Conservation (phyloP, 2,329 filamentous ascomycete species). For the Trichoderma cornu-damae region DNA sequence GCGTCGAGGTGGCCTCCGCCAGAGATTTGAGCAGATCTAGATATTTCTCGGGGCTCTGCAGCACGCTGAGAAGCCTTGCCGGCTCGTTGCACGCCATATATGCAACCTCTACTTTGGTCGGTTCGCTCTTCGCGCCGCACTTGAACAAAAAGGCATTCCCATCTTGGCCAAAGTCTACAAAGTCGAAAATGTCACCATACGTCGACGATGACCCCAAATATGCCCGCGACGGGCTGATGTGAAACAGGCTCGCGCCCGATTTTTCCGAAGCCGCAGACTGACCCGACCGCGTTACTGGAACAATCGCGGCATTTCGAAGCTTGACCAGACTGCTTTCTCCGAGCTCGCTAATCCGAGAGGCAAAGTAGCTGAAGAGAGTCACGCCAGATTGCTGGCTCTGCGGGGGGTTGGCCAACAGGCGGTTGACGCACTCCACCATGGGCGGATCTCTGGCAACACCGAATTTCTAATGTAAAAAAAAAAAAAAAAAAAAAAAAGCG, state of each 20-base stretch:
- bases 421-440: constrained; percentile 69
- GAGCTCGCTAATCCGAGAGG: constrained; percentile 69
- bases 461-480: constrained; percentile 57
- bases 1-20: constrained; percentile 61
- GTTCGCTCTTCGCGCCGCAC: constrained; percentile 86
- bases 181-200: constrained; percentile 92
- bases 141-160: constrained; percentile 85
- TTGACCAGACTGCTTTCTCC: constrained; percentile 54
- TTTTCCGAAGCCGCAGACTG: constrained; percentile 37
- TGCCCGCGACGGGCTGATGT: constrained; percentile 63
- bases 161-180: constrained; percentile 85
- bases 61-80: constrained; percentile 69
- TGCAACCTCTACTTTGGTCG: constrained; percentile 80
- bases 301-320: constrained; percentile 61
- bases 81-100: constrained; percentile 79
- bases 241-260: constrained; percentile 27
- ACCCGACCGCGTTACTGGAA: constrained; percentile 55
- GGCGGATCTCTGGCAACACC: constrained; percentile 79
- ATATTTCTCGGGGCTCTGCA: constrained; percentile 82
- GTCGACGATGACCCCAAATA: constrained; percentile 68
- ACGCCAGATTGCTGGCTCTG: constrained; percentile 60
- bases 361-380: constrained; percentile 76
- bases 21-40: constrained; percentile 74
- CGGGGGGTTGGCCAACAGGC: constrained; percentile 68
- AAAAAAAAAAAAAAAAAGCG: too few species aligned